Evolutionary conservation across 129 eudicot species (phyloP).

Genomic region (Glebionis coronaria): DNA sequence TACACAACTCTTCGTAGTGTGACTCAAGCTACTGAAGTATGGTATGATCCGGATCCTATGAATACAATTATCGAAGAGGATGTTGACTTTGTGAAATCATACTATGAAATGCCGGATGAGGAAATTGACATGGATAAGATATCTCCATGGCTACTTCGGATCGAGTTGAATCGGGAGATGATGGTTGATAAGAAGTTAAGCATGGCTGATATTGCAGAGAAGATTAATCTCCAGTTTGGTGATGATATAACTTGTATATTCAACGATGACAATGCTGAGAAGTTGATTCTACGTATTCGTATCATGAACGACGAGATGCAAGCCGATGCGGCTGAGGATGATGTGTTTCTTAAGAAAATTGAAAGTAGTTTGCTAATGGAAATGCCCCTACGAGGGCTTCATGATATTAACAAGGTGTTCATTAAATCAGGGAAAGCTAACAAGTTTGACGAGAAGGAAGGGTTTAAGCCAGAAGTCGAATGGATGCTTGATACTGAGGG

Average conservation of each 20-base stretch:
- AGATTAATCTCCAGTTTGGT: slow-evolving; percentile 77
- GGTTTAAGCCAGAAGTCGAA: too few relatives aligned
- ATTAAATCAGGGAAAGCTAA: too few relatives aligned
- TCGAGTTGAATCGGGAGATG: slow-evolving; percentile 93
- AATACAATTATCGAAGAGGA: slow-evolving; percentile 90
- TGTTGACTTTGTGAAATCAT: slow-evolving; percentile 88
- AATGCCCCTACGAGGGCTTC: too few relatives aligned
- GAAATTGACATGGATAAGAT: slow-evolving; percentile 85
- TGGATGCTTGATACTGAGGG: too few relatives aligned
- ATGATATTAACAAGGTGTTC: too few relatives aligned
- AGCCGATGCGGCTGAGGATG: too few relatives aligned
- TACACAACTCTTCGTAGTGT: slow-evolving; percentile 90
- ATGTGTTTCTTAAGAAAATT: too few relatives aligned
- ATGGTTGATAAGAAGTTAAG: slow-evolving; percentile 94
- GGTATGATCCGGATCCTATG: slow-evolving; percentile 99
- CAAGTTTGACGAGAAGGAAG: too few relatives aligned
- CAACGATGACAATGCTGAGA: slow-evolving; percentile 88
- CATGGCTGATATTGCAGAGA: slow-evolving; percentile 95
- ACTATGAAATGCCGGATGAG: slow-evolving; percentile 96
- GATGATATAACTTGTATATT: slow-evolving; percentile 89
- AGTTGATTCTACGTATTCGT: too few relatives aligned
- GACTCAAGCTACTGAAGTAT: slow-evolving; percentile 96
- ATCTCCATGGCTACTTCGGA: slow-evolving; percentile 94
- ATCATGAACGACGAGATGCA: too few relatives aligned
- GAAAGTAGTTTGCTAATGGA: too few relatives aligned